Conservation (phyloP, 768 basidiomycete species). For the Leccinum obscurum region DNA sequence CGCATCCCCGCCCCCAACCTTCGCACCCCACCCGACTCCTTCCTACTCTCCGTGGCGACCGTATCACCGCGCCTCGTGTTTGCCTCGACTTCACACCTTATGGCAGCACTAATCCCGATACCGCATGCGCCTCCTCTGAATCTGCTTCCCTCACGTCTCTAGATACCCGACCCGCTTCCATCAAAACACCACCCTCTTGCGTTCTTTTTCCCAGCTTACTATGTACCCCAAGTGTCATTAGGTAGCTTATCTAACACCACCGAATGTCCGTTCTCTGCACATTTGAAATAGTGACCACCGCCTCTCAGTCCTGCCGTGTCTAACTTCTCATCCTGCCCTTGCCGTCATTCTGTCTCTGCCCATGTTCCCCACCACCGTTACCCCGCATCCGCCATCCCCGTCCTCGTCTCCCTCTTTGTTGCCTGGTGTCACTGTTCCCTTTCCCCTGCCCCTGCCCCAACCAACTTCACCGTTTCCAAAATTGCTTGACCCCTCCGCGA, state of each 20-base stretch:
- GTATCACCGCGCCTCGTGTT: not conserved
- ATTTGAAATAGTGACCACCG: not conserved
- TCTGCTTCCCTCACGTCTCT: slow-evolving; percentile 4
- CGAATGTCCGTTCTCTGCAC: not conserved
- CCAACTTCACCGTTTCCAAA: not conserved
- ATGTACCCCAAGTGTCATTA: not conserved
- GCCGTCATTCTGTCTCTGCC: slow-evolving; percentile 2
- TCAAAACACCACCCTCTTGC: slow-evolving; percentile 10
- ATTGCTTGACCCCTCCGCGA: not conserved
- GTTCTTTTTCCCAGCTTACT: slow-evolving; percentile 13
- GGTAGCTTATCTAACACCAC: not conserved
- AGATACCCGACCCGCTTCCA: slow-evolving; percentile 10
- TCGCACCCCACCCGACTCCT: not conserved
- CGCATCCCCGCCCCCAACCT: not conserved
- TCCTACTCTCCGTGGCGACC: not conserved
- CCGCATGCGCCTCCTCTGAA: not conserved
- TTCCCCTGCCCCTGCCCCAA: not conserved
- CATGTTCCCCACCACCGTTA: not conserved
- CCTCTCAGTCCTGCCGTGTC: not conserved
- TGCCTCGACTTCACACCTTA: slow-evolving; percentile 1
- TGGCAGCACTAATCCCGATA: slow-evolving; percentile 12
- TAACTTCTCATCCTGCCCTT: not conserved
- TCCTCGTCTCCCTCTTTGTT: not conserved
- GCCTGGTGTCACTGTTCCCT: not conserved
- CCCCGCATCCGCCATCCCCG: slow-evolving; percentile 5